These are phyloP conservation scores for Phaffomyces antillensis DNA, from an alignment of 805 yeast species.

Conservation along the genomic window DNA sequence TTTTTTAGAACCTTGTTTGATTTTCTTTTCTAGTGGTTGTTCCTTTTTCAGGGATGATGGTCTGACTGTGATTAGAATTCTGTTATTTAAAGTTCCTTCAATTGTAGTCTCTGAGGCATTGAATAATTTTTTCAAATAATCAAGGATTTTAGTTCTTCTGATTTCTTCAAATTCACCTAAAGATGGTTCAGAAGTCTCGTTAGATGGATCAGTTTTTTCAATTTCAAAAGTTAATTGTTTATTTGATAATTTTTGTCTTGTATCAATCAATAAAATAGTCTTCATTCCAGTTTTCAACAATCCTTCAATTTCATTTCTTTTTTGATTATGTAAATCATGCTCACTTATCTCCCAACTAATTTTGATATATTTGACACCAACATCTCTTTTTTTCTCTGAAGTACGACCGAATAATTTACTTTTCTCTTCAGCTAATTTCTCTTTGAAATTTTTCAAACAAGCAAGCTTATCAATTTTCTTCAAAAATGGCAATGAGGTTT, in stretches of 20 bases:
- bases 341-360: slow-evolving; percentile 52
- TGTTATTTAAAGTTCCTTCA: slow-evolving; percentile 25
- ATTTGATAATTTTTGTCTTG: slow-evolving; percentile 22
- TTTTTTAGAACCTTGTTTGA: slow-evolving; percentile 12
- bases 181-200: slow-evolving; percentile 14
- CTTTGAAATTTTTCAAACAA: slow-evolving; percentile 25
- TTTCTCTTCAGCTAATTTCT: slow-evolving; percentile 14
- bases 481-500: slow-evolving; percentile 8
- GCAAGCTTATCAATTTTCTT: slow-evolving; percentile 11
- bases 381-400: slow-evolving; percentile 21
- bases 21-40: slow-evolving; percentile 3
- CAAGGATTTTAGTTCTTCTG: slow-evolving; percentile 28
- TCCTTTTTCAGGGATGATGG: slow-evolving; percentile 16
- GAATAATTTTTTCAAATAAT: slow-evolving; percentile 22
- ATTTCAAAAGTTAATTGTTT: slow-evolving; percentile 3
- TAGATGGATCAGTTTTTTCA: slow-evolving; percentile 6
- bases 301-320: slow-evolving; percentile 40
- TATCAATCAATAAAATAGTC: slow-evolving; percentile 35
- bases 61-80: slow-evolving; percentile 23
- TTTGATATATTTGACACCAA: slow-evolving; percentile 38
- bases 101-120: slow-evolving; percentile 20
- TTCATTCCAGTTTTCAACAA: slow-evolving; percentile 36
- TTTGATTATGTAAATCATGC: slow-evolving; percentile 46
- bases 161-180: slow-evolving; percentile 27
- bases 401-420: slow-evolving; percentile 21